These are phyloP conservation scores for Gnetum montanum DNA, from an alignment of 75 land plant species.

Conservation along the genomic window DNA sequence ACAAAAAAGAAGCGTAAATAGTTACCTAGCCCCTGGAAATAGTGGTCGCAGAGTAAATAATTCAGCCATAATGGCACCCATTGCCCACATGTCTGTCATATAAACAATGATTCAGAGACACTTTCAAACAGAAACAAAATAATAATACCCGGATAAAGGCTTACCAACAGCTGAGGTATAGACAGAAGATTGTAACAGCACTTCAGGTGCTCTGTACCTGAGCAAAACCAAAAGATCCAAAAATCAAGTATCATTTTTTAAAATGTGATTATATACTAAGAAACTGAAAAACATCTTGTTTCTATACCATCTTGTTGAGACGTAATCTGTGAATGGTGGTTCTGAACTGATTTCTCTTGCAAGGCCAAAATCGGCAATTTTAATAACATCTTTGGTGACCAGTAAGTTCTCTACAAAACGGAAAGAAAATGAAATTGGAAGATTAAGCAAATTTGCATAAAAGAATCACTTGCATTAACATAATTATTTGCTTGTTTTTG, in stretches of 20 bases:
- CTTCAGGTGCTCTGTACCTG: conserved; percentile 98
- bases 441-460: neutral
- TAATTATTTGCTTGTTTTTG: neutral
- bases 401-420: conserved; percentile 67
- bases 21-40: conserved; percentile 85
- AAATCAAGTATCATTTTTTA: neutral
- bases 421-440: neutral
- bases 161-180: conserved; percentile 78
- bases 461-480: neutral
- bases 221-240: neutral
- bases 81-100: conserved; percentile 91
- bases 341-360: conserved; percentile 77
- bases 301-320: conserved; percentile 90
- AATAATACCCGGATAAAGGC: conserved; percentile 1
- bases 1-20: neutral
- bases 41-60: conserved; percentile 83
- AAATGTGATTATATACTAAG: neutral
- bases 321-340: conserved; percentile 93
- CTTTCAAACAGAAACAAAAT: neutral
- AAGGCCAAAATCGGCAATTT: conserved; percentile 98
- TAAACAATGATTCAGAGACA: conserved; percentile 2
- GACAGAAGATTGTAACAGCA: conserved; percentile 63
- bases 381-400: conserved; percentile 79
- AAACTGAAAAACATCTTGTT: neutral
- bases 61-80: conserved; percentile 99